Percentiles rank a stretch among this genome's conserved stretches.
These are phyloP conservation scores for Gnomoniopsis sp. DNA, from an alignment of 2,329 filamentous ascomycete species.

Conservation along the genomic window DNA sequence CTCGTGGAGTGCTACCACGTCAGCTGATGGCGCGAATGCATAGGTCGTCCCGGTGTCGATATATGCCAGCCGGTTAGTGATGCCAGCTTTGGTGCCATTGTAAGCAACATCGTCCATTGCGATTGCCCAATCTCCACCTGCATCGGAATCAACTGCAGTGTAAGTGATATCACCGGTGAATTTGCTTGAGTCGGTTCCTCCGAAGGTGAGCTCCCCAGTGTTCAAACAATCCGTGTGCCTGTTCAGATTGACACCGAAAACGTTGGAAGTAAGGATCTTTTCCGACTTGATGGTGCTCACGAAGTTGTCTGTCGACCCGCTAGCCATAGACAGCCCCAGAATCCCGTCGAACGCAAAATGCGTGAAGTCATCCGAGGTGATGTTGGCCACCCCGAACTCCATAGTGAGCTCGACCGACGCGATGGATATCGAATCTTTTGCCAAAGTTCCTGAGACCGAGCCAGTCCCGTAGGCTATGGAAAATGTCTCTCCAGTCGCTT, in stretches of 20 bases:
- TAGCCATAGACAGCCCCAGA: slow-evolving; percentile 68
- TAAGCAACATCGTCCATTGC: slow-evolving; percentile 62
- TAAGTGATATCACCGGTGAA: slow-evolving; percentile 69
- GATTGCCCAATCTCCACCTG: slow-evolving; percentile 68
- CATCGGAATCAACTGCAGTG: slow-evolving; percentile 46
- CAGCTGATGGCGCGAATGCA: slow-evolving; percentile 65
- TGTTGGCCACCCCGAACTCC: slow-evolving; percentile 69
- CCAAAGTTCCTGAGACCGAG: slow-evolving; percentile 63
- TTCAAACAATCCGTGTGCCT: slow-evolving; percentile 63
- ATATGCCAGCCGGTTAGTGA: slow-evolving; percentile 60
- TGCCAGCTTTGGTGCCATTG: slow-evolving; percentile 54
- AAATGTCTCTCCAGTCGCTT: slow-evolving; percentile 53
- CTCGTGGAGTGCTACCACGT: slow-evolving; percentile 66
- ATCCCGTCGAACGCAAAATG: slow-evolving; percentile 87
- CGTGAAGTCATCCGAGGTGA: slow-evolving; percentile 70
- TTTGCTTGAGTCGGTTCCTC: slow-evolving; percentile 62
- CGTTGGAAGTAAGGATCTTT: slow-evolving; percentile 56
- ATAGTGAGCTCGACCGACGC: slow-evolving; percentile 62
- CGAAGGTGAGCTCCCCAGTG: slow-evolving; percentile 76
- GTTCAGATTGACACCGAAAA: slow-evolving; percentile 70
- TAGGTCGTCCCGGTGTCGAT: slow-evolving; percentile 84
- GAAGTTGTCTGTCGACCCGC: slow-evolving; percentile 61
- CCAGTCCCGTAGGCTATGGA: slow-evolving; percentile 75
- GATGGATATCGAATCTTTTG: slow-evolving; percentile 63
- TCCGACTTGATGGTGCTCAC: slow-evolving; percentile 58